phyloP scores from a whole-genome alignment of 805 yeast species.

The Ogataea kodamae region DNA sequence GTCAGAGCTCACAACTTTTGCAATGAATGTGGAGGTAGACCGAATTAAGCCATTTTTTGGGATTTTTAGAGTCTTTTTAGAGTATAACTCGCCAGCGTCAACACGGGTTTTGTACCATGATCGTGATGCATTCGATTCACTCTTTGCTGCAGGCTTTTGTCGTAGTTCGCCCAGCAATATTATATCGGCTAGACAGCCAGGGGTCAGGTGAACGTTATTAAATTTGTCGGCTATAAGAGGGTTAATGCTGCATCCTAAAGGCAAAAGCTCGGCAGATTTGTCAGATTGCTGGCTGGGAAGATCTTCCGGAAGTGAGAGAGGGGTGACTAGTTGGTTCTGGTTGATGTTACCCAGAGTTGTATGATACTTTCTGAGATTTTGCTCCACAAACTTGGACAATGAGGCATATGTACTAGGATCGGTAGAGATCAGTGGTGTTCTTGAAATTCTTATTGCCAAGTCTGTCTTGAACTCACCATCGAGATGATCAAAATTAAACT shows the following conservation, averaged over 20 bases:
- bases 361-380: conserved; percentile 37
- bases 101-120: conserved; percentile 16
- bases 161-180: too few relatives aligned
- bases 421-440: conserved; percentile 35
- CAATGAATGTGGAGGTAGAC: conserved; percentile 35
- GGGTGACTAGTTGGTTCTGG: conserved; percentile 40
- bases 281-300: conserved; percentile 31
- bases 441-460: conserved; percentile 31
- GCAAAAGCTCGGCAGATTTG: conserved; percentile 33
- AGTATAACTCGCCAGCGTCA: conserved; percentile 5
- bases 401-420: conserved; percentile 53
- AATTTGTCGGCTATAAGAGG: conserved; percentile 53
- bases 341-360: conserved; percentile 35
- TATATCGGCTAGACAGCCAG: conserved; percentile 44
- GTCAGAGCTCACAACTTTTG: conserved; percentile 32
- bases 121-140: conserved; percentile 1
- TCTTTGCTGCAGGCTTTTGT: not conserved
- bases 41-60: conserved; percentile 32
- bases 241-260: conserved; percentile 52
- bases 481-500: conserved; percentile 32
- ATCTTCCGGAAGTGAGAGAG: conserved; percentile 34
- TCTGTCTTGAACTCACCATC: conserved; percentile 33
- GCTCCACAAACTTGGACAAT: conserved; percentile 47
- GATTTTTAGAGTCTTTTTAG: conserved; percentile 21
- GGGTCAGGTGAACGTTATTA: conserved; percentile 48